Percentiles rank a stretch among this genome's conserved stretches.
Evolutionary conservation across 169 alveolate species (phyloP).

Genomic region (Eimeria brunetti): DNA sequence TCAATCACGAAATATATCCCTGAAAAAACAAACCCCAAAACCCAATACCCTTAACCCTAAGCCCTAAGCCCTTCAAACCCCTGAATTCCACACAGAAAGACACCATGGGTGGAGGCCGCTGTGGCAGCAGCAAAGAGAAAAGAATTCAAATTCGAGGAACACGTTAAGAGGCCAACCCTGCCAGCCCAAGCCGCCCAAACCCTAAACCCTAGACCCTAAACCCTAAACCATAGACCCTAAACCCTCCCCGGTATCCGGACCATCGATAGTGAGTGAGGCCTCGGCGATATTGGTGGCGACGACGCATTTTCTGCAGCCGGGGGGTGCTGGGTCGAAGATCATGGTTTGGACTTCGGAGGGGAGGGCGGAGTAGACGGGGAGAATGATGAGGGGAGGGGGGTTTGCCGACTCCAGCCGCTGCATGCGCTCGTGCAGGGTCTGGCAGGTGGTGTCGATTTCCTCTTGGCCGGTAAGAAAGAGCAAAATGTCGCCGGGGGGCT

Average conservation of each 20-base stretch:
- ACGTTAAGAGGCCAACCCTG: too few relatives aligned
- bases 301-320: slow-evolving; percentile 98
- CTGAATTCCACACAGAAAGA: neutral
- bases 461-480: slow-evolving; percentile 99
- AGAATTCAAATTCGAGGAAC: too few relatives aligned
- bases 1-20: slow-evolving; percentile 99
- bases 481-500: slow-evolving; percentile 99
- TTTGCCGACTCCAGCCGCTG: slow-evolving; percentile 94
- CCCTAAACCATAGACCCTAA: neutral
- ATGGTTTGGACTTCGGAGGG: slow-evolving; percentile 98
- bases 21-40: neutral
- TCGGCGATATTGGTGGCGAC: slow-evolving; percentile 99
- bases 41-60: neutral
- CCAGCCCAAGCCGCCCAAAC: neutral
- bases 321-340: slow-evolving; percentile 99
- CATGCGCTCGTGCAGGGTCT: slow-evolving; percentile 95
- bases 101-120: neutral
- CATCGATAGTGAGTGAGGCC: slow-evolving; percentile 99
- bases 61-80: neutral
- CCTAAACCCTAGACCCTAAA: neutral
- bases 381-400: slow-evolving; percentile 97
- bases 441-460: slow-evolving; percentile 99
- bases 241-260: slow-evolving; percentile 86
- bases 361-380: slow-evolving; percentile 98
- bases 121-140: neutral